A percentile compares a stretch with the other conserved stretches of the same genome.
phyloP scores from a whole-genome alignment of 306 rosid genomes.

The Biancaea sappan region DNA sequence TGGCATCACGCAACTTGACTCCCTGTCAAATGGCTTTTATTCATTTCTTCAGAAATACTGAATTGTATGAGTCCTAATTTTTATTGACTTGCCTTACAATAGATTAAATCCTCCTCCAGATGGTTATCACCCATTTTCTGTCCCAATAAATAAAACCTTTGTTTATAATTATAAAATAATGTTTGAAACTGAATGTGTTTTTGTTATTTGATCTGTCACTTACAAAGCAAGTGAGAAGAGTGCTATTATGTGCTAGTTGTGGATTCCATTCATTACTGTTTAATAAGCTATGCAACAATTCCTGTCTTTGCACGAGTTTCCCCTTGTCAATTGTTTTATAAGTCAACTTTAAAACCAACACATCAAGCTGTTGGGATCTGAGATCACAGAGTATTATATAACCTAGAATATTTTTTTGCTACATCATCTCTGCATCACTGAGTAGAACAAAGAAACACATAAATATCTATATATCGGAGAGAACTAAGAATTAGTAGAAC shows the following conservation, averaged over 20 bases:
- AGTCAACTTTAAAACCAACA: neutral
- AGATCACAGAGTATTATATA: too few relatives aligned
- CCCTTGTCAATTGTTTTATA: neutral
- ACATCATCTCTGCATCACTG: too few relatives aligned
- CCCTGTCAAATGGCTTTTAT: neutral
- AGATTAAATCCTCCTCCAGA: neutral
- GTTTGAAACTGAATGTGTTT: neutral
- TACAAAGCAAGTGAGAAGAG: neutral
- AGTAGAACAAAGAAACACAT: neutral
- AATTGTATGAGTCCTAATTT: neutral
- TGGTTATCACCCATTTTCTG: neutral
- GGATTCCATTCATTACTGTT: neutral
- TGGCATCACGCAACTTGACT: neutral
- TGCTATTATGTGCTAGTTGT: neutral
- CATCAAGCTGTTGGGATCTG: neutral
- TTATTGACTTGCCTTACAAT: neutral
- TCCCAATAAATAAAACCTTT: neutral
- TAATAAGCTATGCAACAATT: neutral
- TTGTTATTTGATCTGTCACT: neutral
- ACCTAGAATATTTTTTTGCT: too few relatives aligned
- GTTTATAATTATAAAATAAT: neutral
- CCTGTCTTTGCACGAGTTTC: neutral
- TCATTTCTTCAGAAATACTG: neutral
- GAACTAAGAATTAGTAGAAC: neutral
- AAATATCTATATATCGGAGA: too few relatives aligned